These are phyloP conservation scores for Polygonum maritimum DNA, from an alignment of 148 eudicot genomes.

Conservation along the genomic window DNA sequence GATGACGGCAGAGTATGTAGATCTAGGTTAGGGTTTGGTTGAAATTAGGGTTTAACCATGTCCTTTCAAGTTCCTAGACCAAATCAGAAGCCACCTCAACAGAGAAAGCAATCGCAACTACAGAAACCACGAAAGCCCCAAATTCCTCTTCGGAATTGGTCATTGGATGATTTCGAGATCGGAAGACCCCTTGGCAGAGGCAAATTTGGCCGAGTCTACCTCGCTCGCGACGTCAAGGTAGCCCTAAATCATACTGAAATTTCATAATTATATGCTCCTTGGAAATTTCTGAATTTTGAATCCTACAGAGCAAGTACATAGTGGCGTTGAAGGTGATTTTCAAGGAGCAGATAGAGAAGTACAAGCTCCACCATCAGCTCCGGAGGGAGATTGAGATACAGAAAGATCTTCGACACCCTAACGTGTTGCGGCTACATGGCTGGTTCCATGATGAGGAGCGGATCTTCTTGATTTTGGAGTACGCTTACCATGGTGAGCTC, in stretches of 20 bases:
- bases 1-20: too few species aligned
- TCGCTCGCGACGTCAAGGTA: conserved; percentile 76
- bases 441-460: conserved; percentile 80
- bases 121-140: not conserved
- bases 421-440: conserved; percentile 62
- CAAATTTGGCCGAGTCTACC: conserved; percentile 86
- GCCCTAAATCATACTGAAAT: not conserved
- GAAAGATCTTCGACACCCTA: conserved; percentile 63
- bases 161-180: conserved; percentile 68
- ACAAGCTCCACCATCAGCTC: conserved; percentile 60
- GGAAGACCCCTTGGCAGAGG: conserved; percentile 88
- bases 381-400: conserved; percentile 90
- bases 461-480: conserved; percentile 72
- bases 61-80: conserved; percentile 10
- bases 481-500: conserved; percentile 73
- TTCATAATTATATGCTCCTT: not conserved
- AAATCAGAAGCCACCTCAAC: conserved; percentile 5
- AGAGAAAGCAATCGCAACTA: not conserved
- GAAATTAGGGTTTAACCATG: not conserved
- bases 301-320: conserved; percentile 53
- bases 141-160: conserved; percentile 33
- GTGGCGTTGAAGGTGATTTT: conserved; percentile 91
- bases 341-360: conserved; percentile 81
- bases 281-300: not conserved
- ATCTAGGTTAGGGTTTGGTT: too few species aligned